Conservation (phyloP, 768 basidiomycete species). For the Thelephora ganbajun region DNA sequence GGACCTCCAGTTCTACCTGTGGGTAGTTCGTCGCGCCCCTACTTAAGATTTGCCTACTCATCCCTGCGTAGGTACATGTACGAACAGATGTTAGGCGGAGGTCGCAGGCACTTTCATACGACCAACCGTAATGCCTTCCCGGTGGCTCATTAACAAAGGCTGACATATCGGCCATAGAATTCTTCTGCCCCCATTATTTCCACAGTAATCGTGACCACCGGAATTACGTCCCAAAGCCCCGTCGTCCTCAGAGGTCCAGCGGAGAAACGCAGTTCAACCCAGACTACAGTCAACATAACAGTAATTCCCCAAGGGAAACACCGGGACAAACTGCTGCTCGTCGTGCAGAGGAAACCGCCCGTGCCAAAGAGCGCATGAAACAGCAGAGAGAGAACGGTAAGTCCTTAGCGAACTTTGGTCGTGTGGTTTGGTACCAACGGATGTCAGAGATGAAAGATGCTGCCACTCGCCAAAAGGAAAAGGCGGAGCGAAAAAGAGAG, state of each 20-base stretch:
- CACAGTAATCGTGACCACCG: not conserved
- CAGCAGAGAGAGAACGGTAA: conserved; percentile 40
- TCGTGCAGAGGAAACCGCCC: conserved; percentile 31
- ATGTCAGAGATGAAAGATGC: conserved; percentile 34
- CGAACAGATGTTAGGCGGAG: conserved; percentile 28
- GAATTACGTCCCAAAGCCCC: not conserved
- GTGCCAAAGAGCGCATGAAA: conserved; percentile 29
- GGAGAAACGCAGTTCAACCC: no score
- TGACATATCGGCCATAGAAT: conserved; percentile 41
- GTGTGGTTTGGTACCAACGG: not conserved
- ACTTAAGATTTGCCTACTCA: not conserved
- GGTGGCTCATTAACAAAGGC: conserved; percentile 12
- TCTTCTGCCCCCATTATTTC: not conserved
- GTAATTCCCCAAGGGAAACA: conserved; percentile 25
- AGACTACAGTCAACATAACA: no score
- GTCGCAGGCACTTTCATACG: conserved; percentile 1
- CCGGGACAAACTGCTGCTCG: conserved; percentile 41
- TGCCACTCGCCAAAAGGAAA: conserved; percentile 42
- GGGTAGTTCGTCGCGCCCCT: conserved; percentile 6
- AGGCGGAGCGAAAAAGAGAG: conserved; percentile 40
- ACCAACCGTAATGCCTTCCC: conserved; percentile 3
- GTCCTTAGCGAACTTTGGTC: conserved; percentile 3
- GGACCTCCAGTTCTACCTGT: conserved; percentile 34
- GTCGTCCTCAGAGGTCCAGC: not conserved
- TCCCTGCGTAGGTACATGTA: conserved; percentile 28